Conservation (phyloP, 1,139 yeast genomes). For the Protomyces lactucae-debilis region DNA sequence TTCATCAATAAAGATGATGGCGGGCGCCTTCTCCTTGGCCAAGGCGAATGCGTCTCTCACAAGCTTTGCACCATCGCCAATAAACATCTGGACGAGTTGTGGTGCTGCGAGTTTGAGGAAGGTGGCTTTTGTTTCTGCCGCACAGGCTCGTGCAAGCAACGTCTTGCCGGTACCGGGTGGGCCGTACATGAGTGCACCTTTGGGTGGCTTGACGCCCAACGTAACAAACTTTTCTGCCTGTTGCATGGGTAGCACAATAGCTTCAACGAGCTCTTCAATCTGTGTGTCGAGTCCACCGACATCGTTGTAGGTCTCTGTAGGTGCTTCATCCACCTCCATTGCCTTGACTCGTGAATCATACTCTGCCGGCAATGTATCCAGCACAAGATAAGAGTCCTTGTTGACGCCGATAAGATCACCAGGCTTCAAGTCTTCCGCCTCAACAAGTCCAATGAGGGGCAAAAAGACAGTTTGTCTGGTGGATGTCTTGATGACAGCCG, state of each 20-base stretch:
- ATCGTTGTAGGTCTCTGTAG: conserved; percentile 92
- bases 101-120: conserved; percentile 96
- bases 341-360: conserved; percentile 97
- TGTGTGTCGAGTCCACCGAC: conserved; percentile 98
- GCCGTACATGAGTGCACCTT: conserved; percentile 91
- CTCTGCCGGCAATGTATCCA: conserved; percentile 94
- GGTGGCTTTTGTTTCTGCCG: conserved; percentile 98
- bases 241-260: conserved; percentile 96
- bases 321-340: conserved; percentile 98
- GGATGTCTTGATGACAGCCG: conserved; percentile 95
- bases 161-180: conserved; percentile 99
- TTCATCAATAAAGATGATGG: conserved; percentile 95
- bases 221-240: conserved; percentile 93
- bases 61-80: conserved; percentile 98
- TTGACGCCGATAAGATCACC: conserved; percentile 97
- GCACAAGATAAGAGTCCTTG: conserved; percentile 87
- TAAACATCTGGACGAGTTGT: conserved; percentile 96
- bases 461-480: conserved; percentile 95
- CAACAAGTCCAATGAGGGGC: conserved; percentile 93
- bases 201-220: conserved; percentile 93
- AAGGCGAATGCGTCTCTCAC: conserved; percentile 98
- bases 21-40: conserved; percentile 97
- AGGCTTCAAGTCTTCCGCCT: conserved; percentile 80
- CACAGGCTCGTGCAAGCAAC: conserved; percentile 94
- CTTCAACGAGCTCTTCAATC: conserved; percentile 95